A percentile compares a stretch with the other conserved stretches of the same genome.
These are phyloP conservation scores for Pleurotus platypus DNA, from an alignment of 768 basidiomycete genomes.

Conservation along the genomic window DNA sequence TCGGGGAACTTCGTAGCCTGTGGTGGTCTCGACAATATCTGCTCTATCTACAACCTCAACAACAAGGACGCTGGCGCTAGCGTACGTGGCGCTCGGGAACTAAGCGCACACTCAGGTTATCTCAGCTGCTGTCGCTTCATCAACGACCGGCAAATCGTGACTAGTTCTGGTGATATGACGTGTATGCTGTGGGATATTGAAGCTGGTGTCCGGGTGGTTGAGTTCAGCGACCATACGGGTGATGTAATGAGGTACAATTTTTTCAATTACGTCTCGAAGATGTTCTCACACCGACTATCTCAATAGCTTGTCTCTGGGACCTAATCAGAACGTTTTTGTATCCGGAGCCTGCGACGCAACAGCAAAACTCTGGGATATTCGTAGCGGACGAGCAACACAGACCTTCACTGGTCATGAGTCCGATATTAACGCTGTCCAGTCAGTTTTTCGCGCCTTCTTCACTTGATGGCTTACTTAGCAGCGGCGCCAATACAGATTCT, in stretches of 20 bases:
- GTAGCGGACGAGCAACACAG: conserved; percentile 95
- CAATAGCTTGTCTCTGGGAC: conserved; percentile 84
- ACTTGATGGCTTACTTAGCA: too few species aligned
- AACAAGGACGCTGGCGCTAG: conserved; percentile 66
- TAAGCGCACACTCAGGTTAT: conserved; percentile 97
- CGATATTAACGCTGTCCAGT: conserved; percentile 99
- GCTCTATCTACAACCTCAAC: conserved; percentile 95
- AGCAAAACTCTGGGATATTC: conserved; percentile 98
- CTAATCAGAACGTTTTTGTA: conserved; percentile 93
- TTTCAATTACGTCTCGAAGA: not conserved
- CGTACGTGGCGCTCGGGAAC: conserved; percentile 88
- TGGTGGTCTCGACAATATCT: conserved; percentile 98
- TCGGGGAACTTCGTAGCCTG: conserved; percentile 97
- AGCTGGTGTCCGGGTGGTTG: conserved; percentile 94
- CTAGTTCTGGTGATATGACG: conserved; percentile 98
- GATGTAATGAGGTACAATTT: conserved; percentile 94
- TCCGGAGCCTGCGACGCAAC: conserved; percentile 99
- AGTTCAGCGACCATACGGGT: conserved; percentile 98
- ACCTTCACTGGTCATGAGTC: conserved; percentile 99
- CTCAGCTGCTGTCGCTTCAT: conserved; percentile 98
- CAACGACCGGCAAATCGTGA: conserved; percentile 98
- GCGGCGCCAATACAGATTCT: conserved; percentile 60
- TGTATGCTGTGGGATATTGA: conserved; percentile 99
- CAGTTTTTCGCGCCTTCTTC: conserved; percentile 28
- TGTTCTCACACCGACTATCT: conserved; percentile 11